These are phyloP conservation scores for Penicillium sp. DNA, from an alignment of 2,329 filamentous ascomycete genomes.

Conservation along the genomic window DNA sequence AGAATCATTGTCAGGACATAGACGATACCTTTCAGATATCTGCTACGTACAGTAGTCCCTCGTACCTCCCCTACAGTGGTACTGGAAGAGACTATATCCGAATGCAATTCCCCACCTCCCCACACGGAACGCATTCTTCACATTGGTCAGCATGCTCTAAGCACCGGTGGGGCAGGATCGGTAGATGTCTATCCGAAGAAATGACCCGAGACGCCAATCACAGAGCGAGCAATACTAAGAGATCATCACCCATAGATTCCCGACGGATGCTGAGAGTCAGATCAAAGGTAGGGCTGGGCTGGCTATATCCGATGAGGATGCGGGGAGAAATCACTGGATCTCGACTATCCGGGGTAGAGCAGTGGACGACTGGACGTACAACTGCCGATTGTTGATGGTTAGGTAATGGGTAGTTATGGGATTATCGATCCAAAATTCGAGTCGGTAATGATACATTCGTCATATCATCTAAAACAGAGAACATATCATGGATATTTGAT, in stretches of 20 bases:
- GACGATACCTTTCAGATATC: too few species aligned
- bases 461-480: background rate
- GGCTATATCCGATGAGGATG: background rate
- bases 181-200: conserved; percentile 16
- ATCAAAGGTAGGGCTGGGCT: background rate
- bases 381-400: background rate
- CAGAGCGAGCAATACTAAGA: background rate
- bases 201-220: background rate
- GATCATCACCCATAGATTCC: background rate
- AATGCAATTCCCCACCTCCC: background rate
- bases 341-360: background rate
- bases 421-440: too few species aligned
- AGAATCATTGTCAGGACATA: too few species aligned
- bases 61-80: too few species aligned
- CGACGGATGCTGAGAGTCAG: background rate
- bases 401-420: background rate
- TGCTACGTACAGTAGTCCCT: too few species aligned
- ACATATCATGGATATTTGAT: conserved; percentile 11
- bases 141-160: conserved; percentile 24
- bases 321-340: background rate
- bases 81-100: conserved; percentile 23
- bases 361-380: background rate
- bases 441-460: background rate
- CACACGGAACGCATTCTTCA: conserved; percentile 10
- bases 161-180: conserved; percentile 14